Evolutionary conservation across 2,329 filamentous ascomycete species (phyloP), one percentile per base, ranked within the genome.

Genomic region (Dactylellina parvicollis): DNA sequence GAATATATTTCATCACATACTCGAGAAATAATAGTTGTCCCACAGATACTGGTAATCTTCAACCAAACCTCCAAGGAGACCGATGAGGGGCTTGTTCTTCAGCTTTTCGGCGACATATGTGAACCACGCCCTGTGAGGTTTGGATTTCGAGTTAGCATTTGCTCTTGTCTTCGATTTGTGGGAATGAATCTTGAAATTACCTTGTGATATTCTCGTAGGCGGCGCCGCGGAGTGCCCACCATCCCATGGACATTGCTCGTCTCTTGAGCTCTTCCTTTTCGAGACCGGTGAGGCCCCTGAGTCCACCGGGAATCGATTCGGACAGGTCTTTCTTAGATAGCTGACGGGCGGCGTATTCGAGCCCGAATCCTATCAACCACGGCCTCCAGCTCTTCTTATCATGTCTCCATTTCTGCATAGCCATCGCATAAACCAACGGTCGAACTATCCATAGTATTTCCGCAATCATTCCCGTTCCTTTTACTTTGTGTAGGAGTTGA

Each of bases 41-140:
- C 95, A 99, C 30, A 99, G 84, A 80, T 96, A 98, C 81, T 96
- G 92, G 80, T 99, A 99, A 80, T 99, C 95, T 80, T 97, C 92
- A 75, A 98, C 82, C 47, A 99, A 90, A 66, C 91, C 92, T 7
- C 89, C 90, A 22, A 96, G 84, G 79, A 99, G 87, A 76, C 90
- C 88, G 49, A 96, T 86, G 81, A 96, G 84, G 57, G 90, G 88
- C 79, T 89, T 90, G 76, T 88, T 59, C 75, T 83, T 89, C 76
- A 96, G 85, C 78, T 88, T 90, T 28, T 84, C 84, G 5, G 94
- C 89, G 12, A 94, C 81, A 3, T 87, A 86, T 81, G 91, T 91
- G 61, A 89, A 82, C 83, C 86, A 86, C 7, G 83, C 81, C 77
- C 86, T 87, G 70, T 46, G 22, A n/a, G 5, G 28, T 50, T 67